These are phyloP conservation scores for Coprinopsis sp. DNA, from an alignment of 768 basidiomycete genomes.

Conservation along the genomic window DNA sequence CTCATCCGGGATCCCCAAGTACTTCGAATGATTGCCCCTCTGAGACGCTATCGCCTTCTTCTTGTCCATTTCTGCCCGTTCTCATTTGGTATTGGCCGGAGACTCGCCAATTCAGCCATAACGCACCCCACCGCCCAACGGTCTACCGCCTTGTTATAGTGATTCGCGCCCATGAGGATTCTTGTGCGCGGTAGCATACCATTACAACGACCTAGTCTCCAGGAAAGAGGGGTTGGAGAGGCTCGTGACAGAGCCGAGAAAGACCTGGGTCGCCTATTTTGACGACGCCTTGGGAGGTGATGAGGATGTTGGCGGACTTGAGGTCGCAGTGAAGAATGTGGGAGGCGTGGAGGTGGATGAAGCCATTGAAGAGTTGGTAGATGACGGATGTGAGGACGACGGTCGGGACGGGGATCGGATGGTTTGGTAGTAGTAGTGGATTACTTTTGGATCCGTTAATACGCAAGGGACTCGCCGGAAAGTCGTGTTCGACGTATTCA, in stretches of 20 bases:
- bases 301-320: slow-evolving; percentile 98
- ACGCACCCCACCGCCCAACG: slow-evolving; percentile 99
- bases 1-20: slow-evolving; percentile 80
- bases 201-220: slow-evolving; percentile 99
- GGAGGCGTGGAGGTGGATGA: slow-evolving; percentile 89
- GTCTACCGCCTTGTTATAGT: slow-evolving; percentile 96
- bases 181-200: slow-evolving; percentile 98
- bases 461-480: slow-evolving; percentile 59
- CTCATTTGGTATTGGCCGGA: slow-evolving; percentile 99
- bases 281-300: slow-evolving; percentile 81
- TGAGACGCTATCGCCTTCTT: slow-evolving; percentile 99
- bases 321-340: slow-evolving; percentile 97
- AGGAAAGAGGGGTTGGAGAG: slow-evolving; percentile 84
- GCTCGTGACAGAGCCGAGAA: slow-evolving; percentile 86
- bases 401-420: slow-evolving; percentile 69
- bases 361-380: slow-evolving; percentile 91
- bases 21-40: slow-evolving; percentile 88
- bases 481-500: slow-evolving; percentile 98
- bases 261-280: slow-evolving; percentile 99
- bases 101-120: slow-evolving; percentile 88
- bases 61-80: slow-evolving; percentile 94
- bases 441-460: slow-evolving; percentile 54
- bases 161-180: slow-evolving; percentile 93
- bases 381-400: slow-evolving; percentile 89
- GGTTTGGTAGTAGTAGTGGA: slow-evolving; percentile 94